Conservation (phyloP, 331 rosid species). For the Rosa hybrid region DNA sequence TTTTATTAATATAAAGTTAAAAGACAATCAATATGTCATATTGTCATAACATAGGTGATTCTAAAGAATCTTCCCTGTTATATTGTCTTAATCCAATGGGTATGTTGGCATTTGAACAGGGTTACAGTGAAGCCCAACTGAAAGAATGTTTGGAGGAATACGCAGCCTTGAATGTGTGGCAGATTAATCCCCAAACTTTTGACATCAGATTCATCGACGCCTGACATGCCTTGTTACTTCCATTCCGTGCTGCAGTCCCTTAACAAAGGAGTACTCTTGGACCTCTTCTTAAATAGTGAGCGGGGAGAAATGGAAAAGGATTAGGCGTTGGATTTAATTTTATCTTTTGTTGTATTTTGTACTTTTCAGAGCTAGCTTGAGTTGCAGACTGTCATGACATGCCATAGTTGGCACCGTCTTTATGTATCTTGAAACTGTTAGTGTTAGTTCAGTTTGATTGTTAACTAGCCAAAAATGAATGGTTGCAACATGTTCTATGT, state of each 20-base stretch:
- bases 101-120: conserved; percentile 52
- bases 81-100: conserved; percentile 12
- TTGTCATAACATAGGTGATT: neutral
- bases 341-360: neutral
- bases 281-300: neutral
- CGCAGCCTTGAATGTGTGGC: conserved; percentile 97
- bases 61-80: neutral
- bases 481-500: neutral
- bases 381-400: neutral
- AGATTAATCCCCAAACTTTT: conserved; percentile 88
- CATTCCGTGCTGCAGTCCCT: neutral
- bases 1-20: neutral
- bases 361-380: neutral
- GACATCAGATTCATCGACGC: conserved; percentile 92
- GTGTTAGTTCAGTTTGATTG: neutral
- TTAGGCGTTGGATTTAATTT: neutral
- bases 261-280: neutral
- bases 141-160: conserved; percentile 97
- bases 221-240: conserved; percentile 29
- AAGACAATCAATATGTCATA: neutral
- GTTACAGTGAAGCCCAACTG: conserved; percentile 91
- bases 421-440: neutral
- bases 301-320: neutral
- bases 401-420: neutral
- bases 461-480: neutral